Evolutionary conservation across 1,284 basidiomycete genomes (phyloP).

Genomic region (Somion occarium): DNA sequence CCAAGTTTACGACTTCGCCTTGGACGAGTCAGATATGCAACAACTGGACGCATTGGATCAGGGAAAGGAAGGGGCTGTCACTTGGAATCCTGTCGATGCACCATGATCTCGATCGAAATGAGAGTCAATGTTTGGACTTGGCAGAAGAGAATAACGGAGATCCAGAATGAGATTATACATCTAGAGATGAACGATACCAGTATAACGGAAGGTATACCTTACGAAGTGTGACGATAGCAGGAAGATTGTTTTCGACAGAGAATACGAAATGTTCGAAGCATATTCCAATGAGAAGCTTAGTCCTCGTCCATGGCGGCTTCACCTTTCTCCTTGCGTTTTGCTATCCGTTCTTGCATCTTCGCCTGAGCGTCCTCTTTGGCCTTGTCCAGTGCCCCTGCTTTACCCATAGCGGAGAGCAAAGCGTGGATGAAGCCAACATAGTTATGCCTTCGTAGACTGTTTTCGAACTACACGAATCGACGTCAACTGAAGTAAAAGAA

Average conservation of each 20-base stretch:
- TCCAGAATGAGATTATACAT: background rate
- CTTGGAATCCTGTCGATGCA: constrained; percentile 47
- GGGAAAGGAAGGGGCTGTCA: constrained; percentile 41
- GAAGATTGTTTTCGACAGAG: no score
- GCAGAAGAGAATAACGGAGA: background rate
- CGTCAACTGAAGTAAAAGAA: constrained; percentile 3
- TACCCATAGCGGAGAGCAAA: constrained; percentile 63
- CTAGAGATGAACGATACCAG: background rate
- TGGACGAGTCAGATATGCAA: constrained; percentile 46
- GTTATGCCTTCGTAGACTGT: constrained; percentile 77
- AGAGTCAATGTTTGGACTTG: background rate
- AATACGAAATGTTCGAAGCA: background rate
- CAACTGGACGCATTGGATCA: constrained; percentile 43
- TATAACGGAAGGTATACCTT: constrained; percentile 1
- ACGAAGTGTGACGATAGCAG: no score
- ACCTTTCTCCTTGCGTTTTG: constrained; percentile 43
- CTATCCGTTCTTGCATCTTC: constrained; percentile 48
- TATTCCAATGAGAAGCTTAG: constrained; percentile 13
- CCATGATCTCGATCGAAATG: constrained; percentile 9
- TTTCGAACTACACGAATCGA: constrained; percentile 59
- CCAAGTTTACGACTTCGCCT: constrained; percentile 48
- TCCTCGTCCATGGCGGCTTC: constrained; percentile 51
- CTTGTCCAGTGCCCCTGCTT: constrained; percentile 49
- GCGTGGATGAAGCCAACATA: constrained; percentile 77
- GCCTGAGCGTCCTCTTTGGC: constrained; percentile 45